Evolutionary conservation across 2,329 filamentous ascomycete genomes (phyloP).

Genomic region (Ophiostoma piceae): DNA sequence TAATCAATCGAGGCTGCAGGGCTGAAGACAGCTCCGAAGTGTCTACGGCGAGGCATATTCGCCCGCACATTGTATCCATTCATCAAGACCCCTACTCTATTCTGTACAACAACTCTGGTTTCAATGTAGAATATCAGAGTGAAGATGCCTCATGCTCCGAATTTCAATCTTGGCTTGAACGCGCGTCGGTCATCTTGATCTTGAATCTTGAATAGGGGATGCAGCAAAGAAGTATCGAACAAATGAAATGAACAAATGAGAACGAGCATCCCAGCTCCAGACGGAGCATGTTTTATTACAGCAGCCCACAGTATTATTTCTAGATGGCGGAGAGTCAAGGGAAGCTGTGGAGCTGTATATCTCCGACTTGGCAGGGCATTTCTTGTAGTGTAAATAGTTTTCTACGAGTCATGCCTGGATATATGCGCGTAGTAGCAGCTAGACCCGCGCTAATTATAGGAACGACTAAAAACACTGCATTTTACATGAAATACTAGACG

Average conservation of each 20-base stretch:
- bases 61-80: background rate
- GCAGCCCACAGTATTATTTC: background rate
- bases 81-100: background rate
- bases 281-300: background rate
- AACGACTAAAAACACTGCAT: background rate
- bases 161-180: background rate
- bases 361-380: background rate
- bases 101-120: background rate
- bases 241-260: background rate
- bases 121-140: background rate
- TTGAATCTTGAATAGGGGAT: background rate
- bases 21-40: background rate
- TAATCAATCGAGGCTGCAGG: background rate
- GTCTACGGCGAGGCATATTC: background rate
- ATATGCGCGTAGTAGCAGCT: background rate
- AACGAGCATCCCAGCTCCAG: background rate
- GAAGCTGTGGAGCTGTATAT: background rate
- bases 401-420: background rate
- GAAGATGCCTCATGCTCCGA: background rate
- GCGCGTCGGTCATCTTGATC: background rate
- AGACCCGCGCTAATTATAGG: background rate
- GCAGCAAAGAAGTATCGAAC: background rate
- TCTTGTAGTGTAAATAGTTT: background rate
- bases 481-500: background rate
- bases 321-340: background rate